Evolutionary conservation across 352 stramenopile species (phyloP).

Genomic region (Globisporangium nodosum): DNA sequence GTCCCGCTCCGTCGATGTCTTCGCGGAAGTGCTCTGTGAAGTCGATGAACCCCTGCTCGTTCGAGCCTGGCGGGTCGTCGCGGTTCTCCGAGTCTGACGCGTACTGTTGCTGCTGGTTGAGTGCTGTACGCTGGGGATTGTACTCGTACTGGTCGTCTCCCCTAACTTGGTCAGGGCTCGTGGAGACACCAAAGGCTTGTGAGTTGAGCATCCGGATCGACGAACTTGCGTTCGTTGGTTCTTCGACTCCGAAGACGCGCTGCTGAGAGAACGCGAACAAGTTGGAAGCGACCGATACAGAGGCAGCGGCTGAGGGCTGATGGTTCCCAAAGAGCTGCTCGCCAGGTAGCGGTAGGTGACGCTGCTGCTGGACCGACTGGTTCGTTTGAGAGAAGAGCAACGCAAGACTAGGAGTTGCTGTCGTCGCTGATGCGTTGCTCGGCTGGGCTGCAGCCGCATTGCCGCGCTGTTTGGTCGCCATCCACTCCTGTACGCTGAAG

Average conservation of each 20-base stretch:
- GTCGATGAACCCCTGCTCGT: constrained; percentile 36
- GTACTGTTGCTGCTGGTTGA: constrained; percentile 5
- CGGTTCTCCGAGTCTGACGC: background rate
- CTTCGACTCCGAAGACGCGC: background rate
- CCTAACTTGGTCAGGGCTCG: background rate
- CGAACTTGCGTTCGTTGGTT: background rate
- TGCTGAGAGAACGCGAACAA: constrained; percentile 5
- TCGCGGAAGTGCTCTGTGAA: constrained; percentile 42
- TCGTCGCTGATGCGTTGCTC: constrained; percentile 11
- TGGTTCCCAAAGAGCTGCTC: background rate
- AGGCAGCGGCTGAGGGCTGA: background rate
- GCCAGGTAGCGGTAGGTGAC: background rate
- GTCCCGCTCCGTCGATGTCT: constrained; percentile 20
- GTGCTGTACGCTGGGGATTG: constrained; percentile 15
- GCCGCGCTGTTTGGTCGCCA: constrained; percentile 48
- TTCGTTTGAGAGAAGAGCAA: background rate
- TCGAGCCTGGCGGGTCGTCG: background rate
- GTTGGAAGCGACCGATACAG: background rate
- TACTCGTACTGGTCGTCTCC: constrained; percentile 21
- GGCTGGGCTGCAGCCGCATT: constrained; percentile 21
- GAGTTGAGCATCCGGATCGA: constrained; percentile 7
- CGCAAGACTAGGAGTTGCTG: background rate
- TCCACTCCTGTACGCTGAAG: constrained; percentile 74
- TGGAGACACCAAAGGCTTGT: background rate
- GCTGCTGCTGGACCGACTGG: background rate